These are phyloP conservation scores for Fusarium proliferatum DNA, from an alignment of 2,329 filamentous ascomycete species.

Conservation along the genomic window DNA sequence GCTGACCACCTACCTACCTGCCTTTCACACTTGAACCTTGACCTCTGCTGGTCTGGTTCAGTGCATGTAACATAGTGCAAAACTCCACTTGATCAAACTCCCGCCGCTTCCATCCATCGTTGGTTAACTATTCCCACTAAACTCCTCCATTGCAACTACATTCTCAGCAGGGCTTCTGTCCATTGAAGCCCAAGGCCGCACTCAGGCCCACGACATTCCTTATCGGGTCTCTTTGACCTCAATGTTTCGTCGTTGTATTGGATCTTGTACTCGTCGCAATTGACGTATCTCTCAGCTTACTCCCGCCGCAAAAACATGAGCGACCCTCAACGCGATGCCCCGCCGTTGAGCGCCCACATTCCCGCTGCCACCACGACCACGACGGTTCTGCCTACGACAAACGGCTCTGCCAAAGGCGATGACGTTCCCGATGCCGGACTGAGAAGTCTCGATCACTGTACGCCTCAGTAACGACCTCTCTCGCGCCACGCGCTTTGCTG, in stretches of 20 bases:
- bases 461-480: background rate
- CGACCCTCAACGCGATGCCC: constrained; percentile 49
- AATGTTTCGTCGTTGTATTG: constrained; percentile 31
- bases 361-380: constrained; percentile 29
- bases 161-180: constrained; percentile 13
- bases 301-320: constrained; percentile 44
- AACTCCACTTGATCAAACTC: constrained; percentile 32
- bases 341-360: constrained; percentile 36
- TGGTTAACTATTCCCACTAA: constrained; percentile 5
- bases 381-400: constrained; percentile 14
- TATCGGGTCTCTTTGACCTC: constrained; percentile 12
- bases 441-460: constrained; percentile 83
- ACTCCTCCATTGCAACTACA: constrained; percentile 22
- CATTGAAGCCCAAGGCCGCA: constrained; percentile 10
- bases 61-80: constrained; percentile 14
- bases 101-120: constrained; percentile 6
- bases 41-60: background rate
- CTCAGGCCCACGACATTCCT: constrained; percentile 23
- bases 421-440: constrained; percentile 75
- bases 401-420: constrained; percentile 35
- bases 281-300: constrained; percentile 26
- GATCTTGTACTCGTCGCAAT: constrained; percentile 35
- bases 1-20: constrained; percentile 5
- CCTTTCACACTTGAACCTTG: constrained; percentile 2
- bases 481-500: constrained; percentile 12